Percentiles rank a stretch among this genome's conserved stretches.
Evolutionary conservation across 805 yeast genomes (phyloP).

Genomic region (Starmerella vitae): DNA sequence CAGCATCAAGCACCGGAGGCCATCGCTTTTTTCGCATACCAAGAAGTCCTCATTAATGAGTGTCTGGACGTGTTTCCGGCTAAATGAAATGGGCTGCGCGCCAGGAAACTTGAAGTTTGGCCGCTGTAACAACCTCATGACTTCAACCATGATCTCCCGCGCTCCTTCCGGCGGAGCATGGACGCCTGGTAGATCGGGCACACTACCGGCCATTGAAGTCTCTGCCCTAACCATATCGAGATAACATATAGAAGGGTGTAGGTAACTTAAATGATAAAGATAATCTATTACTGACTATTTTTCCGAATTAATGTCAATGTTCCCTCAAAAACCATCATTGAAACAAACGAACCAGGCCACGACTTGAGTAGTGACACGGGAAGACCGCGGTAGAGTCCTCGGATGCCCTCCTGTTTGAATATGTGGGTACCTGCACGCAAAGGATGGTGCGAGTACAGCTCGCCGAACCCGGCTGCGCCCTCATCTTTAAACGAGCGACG

Average conservation of each 20-base stretch:
- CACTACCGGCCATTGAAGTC: constrained; percentile 24
- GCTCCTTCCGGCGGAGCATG: constrained; percentile 60
- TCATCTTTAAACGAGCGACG: constrained; percentile 9
- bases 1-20: constrained; percentile 67
- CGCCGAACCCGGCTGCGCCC: constrained; percentile 15
- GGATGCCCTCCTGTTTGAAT: constrained; percentile 41
- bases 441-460: constrained; percentile 20
- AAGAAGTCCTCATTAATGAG: constrained; percentile 63
- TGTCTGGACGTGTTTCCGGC: constrained; percentile 56
- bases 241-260: no score
- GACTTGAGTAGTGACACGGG: constrained; percentile 58
- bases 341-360: constrained; percentile 56
- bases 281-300: no score
- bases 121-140: constrained; percentile 47
- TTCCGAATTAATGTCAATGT: constrained; percentile 21
- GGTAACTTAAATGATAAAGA: no score
- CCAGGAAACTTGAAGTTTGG: constrained; percentile 56
- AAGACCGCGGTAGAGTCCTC: constrained; percentile 64
- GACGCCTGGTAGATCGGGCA: constrained; percentile 81
- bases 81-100: constrained; percentile 88
- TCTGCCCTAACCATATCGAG: no score
- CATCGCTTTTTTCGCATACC: constrained; percentile 95
- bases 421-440: constrained; percentile 30
- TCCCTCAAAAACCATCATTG: constrained; percentile 51
- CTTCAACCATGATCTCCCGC: constrained; percentile 50